Conservation (phyloP, 768 basidiomycete genomes). For the Hydnomerulius pinastri region DNA sequence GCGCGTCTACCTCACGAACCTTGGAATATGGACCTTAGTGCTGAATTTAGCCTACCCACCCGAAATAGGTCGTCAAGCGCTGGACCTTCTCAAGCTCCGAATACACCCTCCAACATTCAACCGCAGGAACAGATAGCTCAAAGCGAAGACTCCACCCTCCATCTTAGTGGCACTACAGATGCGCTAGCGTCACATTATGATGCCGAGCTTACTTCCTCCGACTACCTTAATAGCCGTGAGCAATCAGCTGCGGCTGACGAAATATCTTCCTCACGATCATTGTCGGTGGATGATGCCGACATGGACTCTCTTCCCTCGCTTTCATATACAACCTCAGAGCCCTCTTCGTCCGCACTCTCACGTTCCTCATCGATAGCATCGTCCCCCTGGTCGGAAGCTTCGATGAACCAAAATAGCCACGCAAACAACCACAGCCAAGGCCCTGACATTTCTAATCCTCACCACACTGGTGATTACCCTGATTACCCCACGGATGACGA, state of each 20-base stretch:
- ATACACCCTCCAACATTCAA: not conserved
- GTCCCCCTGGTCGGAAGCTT: constrained; percentile 27
- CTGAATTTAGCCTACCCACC: constrained; percentile 10
- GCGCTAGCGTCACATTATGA: constrained; percentile 9
- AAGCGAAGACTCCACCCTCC: not conserved
- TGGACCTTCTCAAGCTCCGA: constrained; percentile 2
- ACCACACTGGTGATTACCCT: constrained; percentile 7
- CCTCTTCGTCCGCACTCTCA: constrained; percentile 40
- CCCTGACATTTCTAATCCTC: constrained; percentile 2
- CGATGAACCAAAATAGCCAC: constrained; percentile 20
- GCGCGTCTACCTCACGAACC: constrained; percentile 46
- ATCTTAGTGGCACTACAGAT: constrained; percentile 2
- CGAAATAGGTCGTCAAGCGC: not conserved
- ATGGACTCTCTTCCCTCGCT: constrained; percentile 36
- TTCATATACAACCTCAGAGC: constrained; percentile 34
- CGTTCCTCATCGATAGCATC: constrained; percentile 44
- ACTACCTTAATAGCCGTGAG: not conserved
- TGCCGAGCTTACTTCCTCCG: constrained; percentile 6
- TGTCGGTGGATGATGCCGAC: constrained; percentile 26
- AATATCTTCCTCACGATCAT: constrained; percentile 22
- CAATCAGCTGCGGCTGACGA: constrained; percentile 19
- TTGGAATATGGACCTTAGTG: constrained; percentile 34
- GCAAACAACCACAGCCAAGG: constrained; percentile 13
- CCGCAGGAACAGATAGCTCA: not conserved
- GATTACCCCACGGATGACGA: too few relatives aligned